Conservation (phyloP, 306 rosid genomes). For the Quercus bicolor region DNA sequence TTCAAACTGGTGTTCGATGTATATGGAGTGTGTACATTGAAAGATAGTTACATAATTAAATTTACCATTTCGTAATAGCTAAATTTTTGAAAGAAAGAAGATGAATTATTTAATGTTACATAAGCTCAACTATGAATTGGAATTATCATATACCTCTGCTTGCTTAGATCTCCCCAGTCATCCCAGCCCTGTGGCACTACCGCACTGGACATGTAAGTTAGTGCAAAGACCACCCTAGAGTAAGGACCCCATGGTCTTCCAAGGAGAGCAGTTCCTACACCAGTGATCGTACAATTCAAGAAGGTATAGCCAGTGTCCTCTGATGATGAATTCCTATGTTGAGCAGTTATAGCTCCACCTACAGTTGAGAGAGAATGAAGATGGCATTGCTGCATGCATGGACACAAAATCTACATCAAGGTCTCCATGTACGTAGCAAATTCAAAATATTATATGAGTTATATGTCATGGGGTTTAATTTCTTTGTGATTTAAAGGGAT, state of each 20-base stretch:
- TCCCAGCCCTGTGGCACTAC: conserved; percentile 57
- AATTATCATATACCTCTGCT: conserved; percentile 24
- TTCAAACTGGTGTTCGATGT: too few species aligned
- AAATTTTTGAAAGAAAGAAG: too few species aligned
- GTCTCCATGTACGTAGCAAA: not conserved
- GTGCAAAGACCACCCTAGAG: conserved; percentile 48
- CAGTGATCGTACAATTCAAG: conserved; percentile 37
- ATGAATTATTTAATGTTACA: not conserved
- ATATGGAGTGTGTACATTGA: too few species aligned
- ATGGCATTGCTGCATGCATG: conserved; percentile 39
- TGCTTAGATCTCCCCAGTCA: conserved; percentile 41
- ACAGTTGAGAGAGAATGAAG: conserved; percentile 37
- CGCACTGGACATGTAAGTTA: conserved; percentile 37
- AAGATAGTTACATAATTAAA: too few species aligned
- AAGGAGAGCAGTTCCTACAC: conserved; percentile 34
- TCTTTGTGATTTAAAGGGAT: not conserved
- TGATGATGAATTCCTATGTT: conserved; percentile 38
- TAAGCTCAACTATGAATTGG: not conserved
- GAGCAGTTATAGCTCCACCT: conserved; percentile 47
- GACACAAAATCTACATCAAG: not conserved
- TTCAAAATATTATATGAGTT: not conserved
- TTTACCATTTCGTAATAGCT: too few species aligned
- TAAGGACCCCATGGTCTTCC: conserved; percentile 58
- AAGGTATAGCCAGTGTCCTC: conserved; percentile 53
- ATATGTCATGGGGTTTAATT: not conserved